These are phyloP conservation scores for Kalmusia sp. DNA, from an alignment of 2,329 filamentous ascomycete species.

Conservation along the genomic window DNA sequence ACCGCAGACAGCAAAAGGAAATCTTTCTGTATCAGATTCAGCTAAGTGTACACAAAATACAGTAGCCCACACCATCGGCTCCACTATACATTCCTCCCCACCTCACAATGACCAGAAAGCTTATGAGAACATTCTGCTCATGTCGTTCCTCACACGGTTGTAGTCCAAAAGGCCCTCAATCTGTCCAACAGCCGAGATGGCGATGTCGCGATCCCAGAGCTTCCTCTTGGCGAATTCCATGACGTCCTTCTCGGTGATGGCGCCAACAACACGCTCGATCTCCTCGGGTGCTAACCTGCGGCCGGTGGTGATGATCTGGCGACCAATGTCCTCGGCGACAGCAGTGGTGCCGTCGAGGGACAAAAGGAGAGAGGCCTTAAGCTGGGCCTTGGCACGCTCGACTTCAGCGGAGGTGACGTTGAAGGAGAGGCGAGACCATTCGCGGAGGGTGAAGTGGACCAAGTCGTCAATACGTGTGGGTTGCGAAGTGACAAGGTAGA, in stretches of 20 bases:
- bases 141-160: conserved; percentile 79
- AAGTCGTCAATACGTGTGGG: conserved; percentile 89
- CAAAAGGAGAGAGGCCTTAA: conserved; percentile 97
- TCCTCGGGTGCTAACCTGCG: conserved; percentile 89
- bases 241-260: conserved; percentile 92
- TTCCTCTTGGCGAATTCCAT: conserved; percentile 96
- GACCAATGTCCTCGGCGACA: conserved; percentile 96
- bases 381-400: conserved; percentile 98
- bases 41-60: conserved; percentile 47
- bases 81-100: conserved; percentile 5
- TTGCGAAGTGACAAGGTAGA: conserved; percentile 96
- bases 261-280: conserved; percentile 89
- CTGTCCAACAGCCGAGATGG: conserved; percentile 88
- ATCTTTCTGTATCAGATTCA: conserved; percentile 39
- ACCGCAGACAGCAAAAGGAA: conserved; percentile 19
- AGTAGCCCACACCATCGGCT: conserved; percentile 24
- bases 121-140: conserved; percentile 74
- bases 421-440: conserved; percentile 95
- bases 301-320: conserved; percentile 97
- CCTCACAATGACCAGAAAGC: not conserved
- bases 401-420: conserved; percentile 89
- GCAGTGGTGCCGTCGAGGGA: conserved; percentile 97
- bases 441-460: conserved; percentile 96
- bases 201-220: conserved; percentile 97
- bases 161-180: conserved; percentile 87